Base-by-base conservation (phyloP, 192 early-diverging fungal species). In the Backusella macrospora region DNA sequence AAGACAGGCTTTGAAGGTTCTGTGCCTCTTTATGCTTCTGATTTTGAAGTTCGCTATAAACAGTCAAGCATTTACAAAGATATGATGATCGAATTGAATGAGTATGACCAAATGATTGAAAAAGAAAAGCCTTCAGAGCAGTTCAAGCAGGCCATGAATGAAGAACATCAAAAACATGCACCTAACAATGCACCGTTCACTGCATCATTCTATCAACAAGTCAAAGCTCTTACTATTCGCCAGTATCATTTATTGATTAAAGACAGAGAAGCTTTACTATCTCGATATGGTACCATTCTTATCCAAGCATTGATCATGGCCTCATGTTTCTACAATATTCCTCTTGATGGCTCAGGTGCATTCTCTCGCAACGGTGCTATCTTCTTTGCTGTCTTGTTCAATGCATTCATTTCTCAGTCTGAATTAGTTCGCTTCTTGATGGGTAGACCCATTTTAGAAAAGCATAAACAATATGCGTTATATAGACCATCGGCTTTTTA, bases 361-460 rank as follows among this genome's bases (percentile, higher is more conserved):
- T 93, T 93, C 77, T 87, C 93, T 29, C 89, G 94, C 47, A 92
- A 93, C 47, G 91, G 92, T 77, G 87, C 88, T 15, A 76, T 96
- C 18, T 96, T 94, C 65, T 91, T 85, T 78, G 79, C 85, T 65
- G 80, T 85, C 71, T 47, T 85, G 34, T 88, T 81, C 73, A 85
- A 82, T 69, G 74, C 85, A 37, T 70, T 86, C 68, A 82, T 90
- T 18, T 88, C 91, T 23, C 85, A 93, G 73, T 84, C 91, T 42
- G 89, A 92, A 73, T 82, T 94, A 38, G 90, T 93, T 65, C 84
- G 86, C 72, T 86, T 90, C 44, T 83, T 96, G 67, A 82, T 85
- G 34, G 91, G 92, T 38, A 91, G 93, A 65, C 83, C 88, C 10
- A 86, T 93, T 46, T 74, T 91, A 37, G 87, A 91, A 79, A 96